Conservation (phyloP, 1,139 yeast genomes). For the Geotrichum cucujoidarum region DNA sequence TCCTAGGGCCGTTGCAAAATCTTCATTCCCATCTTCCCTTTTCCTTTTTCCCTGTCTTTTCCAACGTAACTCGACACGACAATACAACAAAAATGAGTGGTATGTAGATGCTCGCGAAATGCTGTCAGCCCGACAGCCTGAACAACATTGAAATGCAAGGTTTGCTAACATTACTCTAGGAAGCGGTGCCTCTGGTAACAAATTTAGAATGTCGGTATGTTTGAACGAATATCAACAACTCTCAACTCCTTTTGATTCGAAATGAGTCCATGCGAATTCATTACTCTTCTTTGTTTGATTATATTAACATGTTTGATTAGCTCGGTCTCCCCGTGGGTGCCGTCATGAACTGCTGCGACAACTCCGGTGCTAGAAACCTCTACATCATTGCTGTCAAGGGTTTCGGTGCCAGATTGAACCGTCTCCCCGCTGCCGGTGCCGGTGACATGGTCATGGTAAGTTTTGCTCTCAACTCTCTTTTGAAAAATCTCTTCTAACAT, state of each 20-base stretch:
- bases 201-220: conserved; percentile 98
- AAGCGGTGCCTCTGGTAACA: conserved; percentile 96
- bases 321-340: conserved; percentile 99
- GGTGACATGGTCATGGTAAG: conserved; percentile 96
- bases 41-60: conserved; percentile 5
- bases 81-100: conserved; percentile 17
- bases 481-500: background rate
- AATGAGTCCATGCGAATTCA: too few relatives aligned
- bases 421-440: conserved; percentile 99
- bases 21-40: conserved; percentile 6
- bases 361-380: conserved; percentile 99
- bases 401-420: conserved; percentile 98
- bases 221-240: conserved; percentile 14
- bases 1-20: conserved; percentile 13
- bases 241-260: background rate
- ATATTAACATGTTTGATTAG: conserved; percentile 28
- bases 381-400: conserved; percentile 99
- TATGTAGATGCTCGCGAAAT: conserved; percentile 2
- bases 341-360: conserved; percentile 99
- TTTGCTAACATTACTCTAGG: conserved; percentile 20
- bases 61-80: conserved; percentile 15
- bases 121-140: background rate
- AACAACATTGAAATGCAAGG: background rate
- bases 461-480: conserved; percentile 12
- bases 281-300: background rate